A percentile compares a stretch with the other conserved stretches of the same genome.
Evolutionary conservation across 495 filamentous ascomycete genomes (phyloP).

Genomic region (Hypoxylon fragiforme): DNA sequence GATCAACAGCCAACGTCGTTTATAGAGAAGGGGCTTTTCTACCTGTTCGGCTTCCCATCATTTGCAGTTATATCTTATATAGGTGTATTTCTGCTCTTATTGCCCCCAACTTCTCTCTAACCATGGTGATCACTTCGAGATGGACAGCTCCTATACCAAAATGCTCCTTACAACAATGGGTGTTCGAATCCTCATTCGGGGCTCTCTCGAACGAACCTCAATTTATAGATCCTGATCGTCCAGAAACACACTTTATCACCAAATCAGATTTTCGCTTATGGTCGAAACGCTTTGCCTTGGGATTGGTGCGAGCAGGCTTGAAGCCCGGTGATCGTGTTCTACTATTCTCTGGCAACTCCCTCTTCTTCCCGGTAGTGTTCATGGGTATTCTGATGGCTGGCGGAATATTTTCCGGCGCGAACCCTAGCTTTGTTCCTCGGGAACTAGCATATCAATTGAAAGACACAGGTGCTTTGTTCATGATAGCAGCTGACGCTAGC

Average conservation of each 20-base stretch:
- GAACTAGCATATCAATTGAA: slow-evolving; percentile 73
- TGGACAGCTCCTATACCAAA: slow-evolving; percentile 44
- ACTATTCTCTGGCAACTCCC: slow-evolving; percentile 69
- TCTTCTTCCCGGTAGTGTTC: slow-evolving; percentile 74
- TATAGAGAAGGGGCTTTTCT: not conserved
- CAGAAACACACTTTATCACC: slow-evolving; percentile 48
- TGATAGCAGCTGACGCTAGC: slow-evolving; percentile 59
- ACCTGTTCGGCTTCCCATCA: not conserved
- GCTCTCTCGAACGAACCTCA: slow-evolving; percentile 41
- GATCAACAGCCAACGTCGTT: not conserved
- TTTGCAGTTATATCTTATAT: too few species aligned
- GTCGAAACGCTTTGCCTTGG: slow-evolving; percentile 71
- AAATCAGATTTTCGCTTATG: slow-evolving; percentile 63
- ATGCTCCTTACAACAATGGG: slow-evolving; percentile 42
- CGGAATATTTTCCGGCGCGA: slow-evolving; percentile 78
- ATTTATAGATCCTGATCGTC: slow-evolving; percentile 61
- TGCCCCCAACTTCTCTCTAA: not conserved
- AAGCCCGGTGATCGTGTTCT: slow-evolving; percentile 72
- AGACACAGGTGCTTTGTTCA: slow-evolving; percentile 66
- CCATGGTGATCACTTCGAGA: slow-evolving; percentile 49
- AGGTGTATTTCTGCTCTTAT: too few species aligned
- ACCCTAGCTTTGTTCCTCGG: slow-evolving; percentile 69
- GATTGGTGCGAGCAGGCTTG: slow-evolving; percentile 67
- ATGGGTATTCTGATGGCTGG: slow-evolving; percentile 77
- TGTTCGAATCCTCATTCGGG: slow-evolving; percentile 41